These are phyloP conservation scores for Tolypocladium capitatum DNA, from an alignment of 2,329 filamentous ascomycete genomes.

Conservation along the genomic window DNA sequence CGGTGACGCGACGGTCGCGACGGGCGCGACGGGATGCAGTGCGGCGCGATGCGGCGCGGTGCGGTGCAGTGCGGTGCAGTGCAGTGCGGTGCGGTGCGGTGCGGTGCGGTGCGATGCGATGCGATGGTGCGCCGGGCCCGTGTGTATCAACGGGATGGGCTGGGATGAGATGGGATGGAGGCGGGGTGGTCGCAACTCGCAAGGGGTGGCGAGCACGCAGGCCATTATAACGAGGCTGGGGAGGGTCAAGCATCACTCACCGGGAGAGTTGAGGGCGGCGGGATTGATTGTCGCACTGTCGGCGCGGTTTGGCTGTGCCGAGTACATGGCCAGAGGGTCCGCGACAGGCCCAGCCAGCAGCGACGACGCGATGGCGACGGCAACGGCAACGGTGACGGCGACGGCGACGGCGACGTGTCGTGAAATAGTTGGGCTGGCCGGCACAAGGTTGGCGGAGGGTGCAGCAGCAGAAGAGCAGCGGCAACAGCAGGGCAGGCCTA, in stretches of 20 bases:
- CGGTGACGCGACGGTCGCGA: neutral
- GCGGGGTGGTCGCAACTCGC: conserved; percentile 6
- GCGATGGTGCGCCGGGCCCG: conserved; percentile 1
- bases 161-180: conserved; percentile 2
- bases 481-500: conserved; percentile 19
- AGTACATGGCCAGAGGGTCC: conserved; percentile 17
- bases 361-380: conserved; percentile 19
- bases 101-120: conserved; percentile 1
- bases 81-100: neutral
- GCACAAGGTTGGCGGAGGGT: conserved; percentile 25
- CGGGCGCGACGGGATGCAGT: neutral
- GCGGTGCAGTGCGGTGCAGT: neutral
- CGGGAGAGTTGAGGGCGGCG: conserved; percentile 67
- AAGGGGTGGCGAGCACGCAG: conserved; percentile 1
- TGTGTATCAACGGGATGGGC: neutral
- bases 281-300: conserved; percentile 86
- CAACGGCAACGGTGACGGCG: conserved; percentile 42
- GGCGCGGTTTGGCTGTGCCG: conserved; percentile 51
- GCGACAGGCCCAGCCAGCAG: conserved; percentile 8
- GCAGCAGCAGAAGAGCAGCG: conserved; percentile 17
- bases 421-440: conserved; percentile 43
- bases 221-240: conserved; percentile 1
- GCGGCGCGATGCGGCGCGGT: conserved; percentile 1
- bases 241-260: conserved; percentile 35
- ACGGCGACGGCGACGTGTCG: conserved; percentile 47